phyloP scores from a whole-genome alignment of 2,329 filamentous ascomycete genomes.

The Fusarium nanum region DNA sequence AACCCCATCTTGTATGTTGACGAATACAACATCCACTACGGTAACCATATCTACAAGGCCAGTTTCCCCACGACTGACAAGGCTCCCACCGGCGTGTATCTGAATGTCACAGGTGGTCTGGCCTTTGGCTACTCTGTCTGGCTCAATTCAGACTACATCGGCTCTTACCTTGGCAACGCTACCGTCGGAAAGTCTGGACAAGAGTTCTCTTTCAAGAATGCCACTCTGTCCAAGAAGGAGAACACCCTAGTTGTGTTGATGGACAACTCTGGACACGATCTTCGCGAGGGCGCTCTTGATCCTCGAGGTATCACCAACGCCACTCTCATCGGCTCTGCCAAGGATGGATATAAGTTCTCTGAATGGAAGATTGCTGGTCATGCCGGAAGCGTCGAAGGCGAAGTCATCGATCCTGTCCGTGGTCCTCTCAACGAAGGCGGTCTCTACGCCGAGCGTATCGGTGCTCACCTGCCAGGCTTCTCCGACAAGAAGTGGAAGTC shows the following conservation, averaged over 20 bases:
- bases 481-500: slow-evolving; percentile 59
- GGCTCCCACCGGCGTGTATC: slow-evolving; percentile 57
- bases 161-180: slow-evolving; percentile 65
- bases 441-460: slow-evolving; percentile 67
- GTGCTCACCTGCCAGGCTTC: slow-evolving; percentile 69
- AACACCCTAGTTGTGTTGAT: slow-evolving; percentile 68
- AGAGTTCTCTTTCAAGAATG: slow-evolving; percentile 63
- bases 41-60: slow-evolving; percentile 66
- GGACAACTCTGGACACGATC: slow-evolving; percentile 70
- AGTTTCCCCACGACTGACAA: slow-evolving; percentile 57
- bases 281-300: slow-evolving; percentile 60
- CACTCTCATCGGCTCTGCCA: slow-evolving; percentile 56
- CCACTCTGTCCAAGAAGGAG: slow-evolving; percentile 54
- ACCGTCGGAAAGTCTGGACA: slow-evolving; percentile 52
- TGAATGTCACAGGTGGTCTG: slow-evolving; percentile 64
- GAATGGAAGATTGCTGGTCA: slow-evolving; percentile 69
- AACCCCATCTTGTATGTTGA: slow-evolving; percentile 68
- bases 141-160: slow-evolving; percentile 67
- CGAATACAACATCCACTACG: slow-evolving; percentile 66
- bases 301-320: slow-evolving; percentile 65
- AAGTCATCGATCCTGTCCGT: slow-evolving; percentile 65
- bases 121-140: slow-evolving; percentile 69
- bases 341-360: slow-evolving; percentile 54
- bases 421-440: slow-evolving; percentile 69
- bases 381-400: slow-evolving; percentile 60